phyloP scores from a whole-genome alignment of 148 eudicot species.

The Chenopodium berlandieri region DNA sequence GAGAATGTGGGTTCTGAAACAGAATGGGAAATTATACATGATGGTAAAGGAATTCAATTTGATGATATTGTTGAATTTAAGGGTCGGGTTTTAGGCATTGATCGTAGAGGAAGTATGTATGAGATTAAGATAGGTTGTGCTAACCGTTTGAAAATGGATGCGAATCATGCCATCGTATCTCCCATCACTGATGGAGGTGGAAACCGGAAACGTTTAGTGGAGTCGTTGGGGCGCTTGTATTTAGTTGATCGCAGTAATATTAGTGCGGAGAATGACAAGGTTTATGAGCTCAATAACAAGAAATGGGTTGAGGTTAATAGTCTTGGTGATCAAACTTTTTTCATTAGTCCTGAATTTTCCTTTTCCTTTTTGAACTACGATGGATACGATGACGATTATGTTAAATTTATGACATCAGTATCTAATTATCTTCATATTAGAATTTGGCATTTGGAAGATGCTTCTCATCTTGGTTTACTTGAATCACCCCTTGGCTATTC shows the following conservation, averaged over 20 bases:
- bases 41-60: conserved; percentile 13
- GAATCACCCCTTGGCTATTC: conserved; percentile 1
- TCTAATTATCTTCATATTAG: background rate
- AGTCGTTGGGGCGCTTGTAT: conserved; percentile 15
- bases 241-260: conserved; percentile 12
- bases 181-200: conserved; percentile 1
- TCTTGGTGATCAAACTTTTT: conserved; percentile 17
- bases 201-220: conserved; percentile 21
- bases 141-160: background rate
- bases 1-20: background rate
- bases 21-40: conserved; percentile 16
- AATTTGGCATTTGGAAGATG: conserved; percentile 13
- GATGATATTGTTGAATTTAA: conserved; percentile 26
- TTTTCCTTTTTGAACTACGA: background rate
- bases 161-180: background rate
- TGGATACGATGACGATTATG: background rate
- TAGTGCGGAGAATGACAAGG: background rate
- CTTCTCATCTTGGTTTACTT: background rate
- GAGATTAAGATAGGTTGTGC: background rate
- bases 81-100: conserved; percentile 19
- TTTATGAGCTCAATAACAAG: conserved; percentile 11
- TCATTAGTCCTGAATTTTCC: conserved; percentile 19
- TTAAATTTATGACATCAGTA: background rate
- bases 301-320: conserved; percentile 13
- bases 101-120: conserved; percentile 21